Percentiles rank a stretch among this genome's conserved stretches.
phyloP scores from a whole-genome alignment of 164 flowering plant species.

The Nelumbo lutea region DNA sequence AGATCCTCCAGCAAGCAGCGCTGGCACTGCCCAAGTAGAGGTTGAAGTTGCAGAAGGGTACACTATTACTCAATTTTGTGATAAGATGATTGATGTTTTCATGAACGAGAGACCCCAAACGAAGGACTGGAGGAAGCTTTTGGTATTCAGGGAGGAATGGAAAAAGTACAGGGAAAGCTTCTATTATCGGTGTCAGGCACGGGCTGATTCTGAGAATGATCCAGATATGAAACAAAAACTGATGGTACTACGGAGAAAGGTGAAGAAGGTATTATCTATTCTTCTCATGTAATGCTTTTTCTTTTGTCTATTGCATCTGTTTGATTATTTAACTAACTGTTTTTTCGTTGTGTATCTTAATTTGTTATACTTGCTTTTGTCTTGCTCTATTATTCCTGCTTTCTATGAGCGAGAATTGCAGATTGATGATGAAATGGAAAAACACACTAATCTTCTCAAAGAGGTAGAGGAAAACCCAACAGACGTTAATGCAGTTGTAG shows the following conservation, averaged over 20 bases:
- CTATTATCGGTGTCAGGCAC: conserved; percentile 50
- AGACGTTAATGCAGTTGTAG: conserved; percentile 68
- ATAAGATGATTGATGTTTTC: conserved; percentile 78
- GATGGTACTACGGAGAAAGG: conserved; percentile 39
- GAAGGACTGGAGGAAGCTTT: conserved; percentile 77
- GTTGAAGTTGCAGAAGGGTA: conserved; percentile 69
- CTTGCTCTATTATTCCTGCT: conserved; percentile 1
- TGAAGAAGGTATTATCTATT: conserved; percentile 60
- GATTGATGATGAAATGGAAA: conserved; percentile 92
- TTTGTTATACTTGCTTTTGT: background rate
- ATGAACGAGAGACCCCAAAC: conserved; percentile 71
- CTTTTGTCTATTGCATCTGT: background rate
- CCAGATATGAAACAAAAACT: conserved; percentile 46
- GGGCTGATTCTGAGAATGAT: conserved; percentile 63
- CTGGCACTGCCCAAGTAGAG: conserved; percentile 38
- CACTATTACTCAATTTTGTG: conserved; percentile 79
- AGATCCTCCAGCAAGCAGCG: conserved; percentile 37
- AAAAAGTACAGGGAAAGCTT: conserved; percentile 67
- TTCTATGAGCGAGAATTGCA: conserved; percentile 42
- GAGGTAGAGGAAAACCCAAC: conserved; percentile 70
- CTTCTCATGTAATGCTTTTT: background rate
- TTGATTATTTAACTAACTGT: background rate
- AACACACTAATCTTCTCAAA: conserved; percentile 65
- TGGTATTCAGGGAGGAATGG: conserved; percentile 91
- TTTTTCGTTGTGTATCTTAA: background rate